Evolutionary conservation across 306 rosid species (phyloP), one percentile per base, ranked within the genome.

Genomic region (Cucurbita ficifolia): DNA sequence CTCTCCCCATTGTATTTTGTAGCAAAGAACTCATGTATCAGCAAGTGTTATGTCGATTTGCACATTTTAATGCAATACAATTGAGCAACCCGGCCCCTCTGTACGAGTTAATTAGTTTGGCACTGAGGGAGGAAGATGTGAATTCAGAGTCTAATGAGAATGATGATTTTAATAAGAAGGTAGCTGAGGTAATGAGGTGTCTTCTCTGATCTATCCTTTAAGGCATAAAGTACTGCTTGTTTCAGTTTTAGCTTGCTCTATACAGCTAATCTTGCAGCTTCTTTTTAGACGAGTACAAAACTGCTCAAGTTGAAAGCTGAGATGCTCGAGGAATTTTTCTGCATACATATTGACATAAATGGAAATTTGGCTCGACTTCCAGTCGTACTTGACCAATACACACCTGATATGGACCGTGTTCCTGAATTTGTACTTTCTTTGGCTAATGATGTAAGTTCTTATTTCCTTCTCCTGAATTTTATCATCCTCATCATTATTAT

Each of bases 21-120:
- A 93, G 97, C 85, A 85, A 93, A 85, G 98, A 93, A 83, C 97
- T 93, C 70, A 93, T 93, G 92, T 93, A 93, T 75, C 96, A 93
- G 83, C 98, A 94, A 85, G 98, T 85, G 81, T 77, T 90, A 73
- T 87, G 84, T 70, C 92, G 95, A 52, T 90, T 94, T 82, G 84
- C 84, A 39, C 94, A 89, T 81, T 89, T 88, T 77, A 89, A 85
- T 78, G 96, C 97, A 24, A 94, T 94, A 60, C 89, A 89, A 79
- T 80, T 94, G 76, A 94, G 96, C 83, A 87, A 87, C 64, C 96
- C 97, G 35, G 92, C 89, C 74, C 90, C 91, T 2, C 54, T 89
- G 72, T 81, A 65, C 77, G 98, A 89, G 83, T 83, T 89, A 84
- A 76, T 90, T 71, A 78, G 84, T 77, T 76, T 94, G 88, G 98